Evolutionary conservation across 1,284 basidiomycete genomes (phyloP).

Genomic region (Thelephora terrestris): DNA sequence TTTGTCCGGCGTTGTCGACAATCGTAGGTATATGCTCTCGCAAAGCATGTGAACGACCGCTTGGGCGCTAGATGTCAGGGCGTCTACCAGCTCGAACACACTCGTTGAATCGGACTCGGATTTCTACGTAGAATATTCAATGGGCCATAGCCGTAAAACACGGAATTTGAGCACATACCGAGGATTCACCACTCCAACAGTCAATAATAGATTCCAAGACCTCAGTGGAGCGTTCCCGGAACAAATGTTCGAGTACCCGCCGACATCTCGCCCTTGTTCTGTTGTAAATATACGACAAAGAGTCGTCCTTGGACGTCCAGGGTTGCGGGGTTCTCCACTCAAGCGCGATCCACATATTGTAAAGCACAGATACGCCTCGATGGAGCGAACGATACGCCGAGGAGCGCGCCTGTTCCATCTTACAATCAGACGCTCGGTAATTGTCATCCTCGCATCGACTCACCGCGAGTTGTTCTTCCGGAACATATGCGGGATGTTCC

Average conservation of each 20-base stretch:
- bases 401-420: slow-evolving; percentile 41
- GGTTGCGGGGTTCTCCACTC: slow-evolving; percentile 33
- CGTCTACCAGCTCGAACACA: slow-evolving; percentile 77
- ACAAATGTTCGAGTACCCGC: slow-evolving; percentile 79
- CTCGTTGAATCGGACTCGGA: slow-evolving; percentile 32
- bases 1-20: slow-evolving; percentile 43
- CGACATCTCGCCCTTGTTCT: slow-evolving; percentile 60
- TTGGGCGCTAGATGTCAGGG: slow-evolving; percentile 79
- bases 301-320: slow-evolving; percentile 52
- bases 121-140: slow-evolving; percentile 12
- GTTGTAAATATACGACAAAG: slow-evolving; percentile 51
- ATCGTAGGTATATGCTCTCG: slow-evolving; percentile 63
- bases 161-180: slow-evolving; percentile 25
- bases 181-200: slow-evolving; percentile 61
- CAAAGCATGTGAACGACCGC: slow-evolving; percentile 86
- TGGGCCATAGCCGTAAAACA: slow-evolving; percentile 3
- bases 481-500: slow-evolving; percentile 34
- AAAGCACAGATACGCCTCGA: slow-evolving; percentile 62
- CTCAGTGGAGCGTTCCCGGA: slow-evolving; percentile 70
- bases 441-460: slow-evolving; percentile 14
- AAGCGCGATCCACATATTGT: slow-evolving; percentile 58
- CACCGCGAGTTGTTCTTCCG: slow-evolving; percentile 51
- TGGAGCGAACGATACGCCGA: slow-evolving; percentile 63
- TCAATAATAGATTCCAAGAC: slow-evolving; percentile 76
- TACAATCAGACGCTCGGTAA: background rate